These are phyloP conservation scores for Pulveroboletus sp. DNA, from an alignment of 768 basidiomycete genomes.

Conservation along the genomic window DNA sequence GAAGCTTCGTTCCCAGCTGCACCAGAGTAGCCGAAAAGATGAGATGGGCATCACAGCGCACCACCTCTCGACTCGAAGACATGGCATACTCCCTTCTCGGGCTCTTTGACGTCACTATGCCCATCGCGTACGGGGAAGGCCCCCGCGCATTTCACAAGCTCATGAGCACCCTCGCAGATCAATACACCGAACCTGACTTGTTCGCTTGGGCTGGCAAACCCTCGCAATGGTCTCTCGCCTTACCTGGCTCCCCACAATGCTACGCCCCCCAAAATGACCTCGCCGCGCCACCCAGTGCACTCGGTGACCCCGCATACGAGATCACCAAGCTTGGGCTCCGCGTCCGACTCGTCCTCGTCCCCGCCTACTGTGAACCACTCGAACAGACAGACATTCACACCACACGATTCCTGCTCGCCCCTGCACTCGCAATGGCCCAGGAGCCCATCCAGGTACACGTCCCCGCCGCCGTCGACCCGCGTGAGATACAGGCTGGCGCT, in stretches of 20 bases:
- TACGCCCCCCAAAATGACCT: conserved; percentile 13
- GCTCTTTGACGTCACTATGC: conserved; percentile 20
- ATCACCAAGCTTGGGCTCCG: conserved; percentile 23
- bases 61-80: conserved; percentile 23
- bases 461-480: conserved; percentile 1
- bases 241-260: conserved; percentile 23
- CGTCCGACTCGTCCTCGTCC: conserved; percentile 17
- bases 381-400: conserved; percentile 13
- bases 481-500: not conserved
- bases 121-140: conserved; percentile 25
- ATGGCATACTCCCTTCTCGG: conserved; percentile 24
- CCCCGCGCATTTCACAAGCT: conserved; percentile 21
- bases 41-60: conserved; percentile 23
- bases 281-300: conserved; percentile 1
- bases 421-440: conserved; percentile 13
- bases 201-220: conserved; percentile 23
- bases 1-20: conserved; percentile 18
- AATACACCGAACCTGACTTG: conserved; percentile 19
- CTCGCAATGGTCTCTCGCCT: conserved; percentile 22
- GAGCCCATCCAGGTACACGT: conserved; percentile 21
- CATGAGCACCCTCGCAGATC: conserved; percentile 13
- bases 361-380: conserved; percentile 19
- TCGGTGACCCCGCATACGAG: conserved; percentile 23
- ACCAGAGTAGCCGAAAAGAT: conserved; percentile 22
- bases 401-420: conserved; percentile 18